These are phyloP conservation scores for Alliaria petiolata DNA, from an alignment of 345 rosid genomes.

Conservation along the genomic window DNA sequence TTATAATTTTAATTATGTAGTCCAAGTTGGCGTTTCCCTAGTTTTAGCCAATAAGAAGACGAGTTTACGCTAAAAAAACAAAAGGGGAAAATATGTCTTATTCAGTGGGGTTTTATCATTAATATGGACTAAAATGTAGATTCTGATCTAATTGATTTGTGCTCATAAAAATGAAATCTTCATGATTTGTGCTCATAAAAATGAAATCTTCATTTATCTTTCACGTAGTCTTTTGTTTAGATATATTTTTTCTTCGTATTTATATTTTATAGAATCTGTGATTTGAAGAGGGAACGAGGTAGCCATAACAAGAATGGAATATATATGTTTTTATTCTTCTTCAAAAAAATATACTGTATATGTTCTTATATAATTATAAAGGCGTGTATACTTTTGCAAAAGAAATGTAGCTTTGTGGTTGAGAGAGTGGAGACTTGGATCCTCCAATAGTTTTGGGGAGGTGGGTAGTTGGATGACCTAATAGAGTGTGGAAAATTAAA, in stretches of 20 bases:
- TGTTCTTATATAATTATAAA: too few relatives aligned
- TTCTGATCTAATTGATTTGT: background rate
- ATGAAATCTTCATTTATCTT: conserved; percentile 1
- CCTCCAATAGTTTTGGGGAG: conserved; percentile 36
- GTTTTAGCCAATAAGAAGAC: conserved; percentile 27
- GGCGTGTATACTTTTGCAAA: background rate
- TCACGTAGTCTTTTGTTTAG: background rate
- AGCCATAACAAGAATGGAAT: conserved; percentile 5
- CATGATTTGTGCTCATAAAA: too few relatives aligned
- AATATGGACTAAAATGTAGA: conserved; percentile 4
- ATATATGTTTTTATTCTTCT: background rate
- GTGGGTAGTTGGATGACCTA: conserved; percentile 30
- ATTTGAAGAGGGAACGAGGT: conserved; percentile 1
- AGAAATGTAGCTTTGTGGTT: conserved; percentile 32
- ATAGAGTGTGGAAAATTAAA: conserved; percentile 4
- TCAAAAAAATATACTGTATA: too few relatives aligned
- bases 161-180: too few relatives aligned
- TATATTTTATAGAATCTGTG: background rate
- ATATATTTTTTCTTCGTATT: background rate
- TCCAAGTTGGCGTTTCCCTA: conserved; percentile 29
- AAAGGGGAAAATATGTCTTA: conserved; percentile 4
- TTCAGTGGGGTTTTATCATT: conserved; percentile 4
- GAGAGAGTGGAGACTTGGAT: conserved; percentile 30
- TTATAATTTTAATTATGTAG: background rate
- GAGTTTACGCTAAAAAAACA: background rate